Base-by-base conservation (phyloP, 768 basidiomycete species). In the Neoboletus subvelutipes region DNA sequence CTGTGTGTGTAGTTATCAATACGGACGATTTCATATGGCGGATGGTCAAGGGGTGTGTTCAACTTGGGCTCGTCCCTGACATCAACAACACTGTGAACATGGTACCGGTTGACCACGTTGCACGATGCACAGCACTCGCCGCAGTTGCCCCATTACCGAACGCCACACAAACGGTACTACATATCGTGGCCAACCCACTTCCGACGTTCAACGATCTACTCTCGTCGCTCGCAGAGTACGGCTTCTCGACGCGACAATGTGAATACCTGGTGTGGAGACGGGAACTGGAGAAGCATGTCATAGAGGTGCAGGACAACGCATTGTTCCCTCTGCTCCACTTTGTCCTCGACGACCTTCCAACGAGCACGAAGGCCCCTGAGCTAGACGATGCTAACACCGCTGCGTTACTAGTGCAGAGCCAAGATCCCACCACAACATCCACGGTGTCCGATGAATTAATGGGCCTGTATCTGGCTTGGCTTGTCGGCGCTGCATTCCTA, bases 11-110 rank as follows among this genome's bases (percentile, higher is more conserved):
- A 93, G 95, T 98, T 4, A 98, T 96, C 13, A 99, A 99, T 75
- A 98, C 97, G 34, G 96, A 99, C 64, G 97, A 99, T 71, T 99
- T 99, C 74, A 84, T 99, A 54, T 98, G 96, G 96, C 85, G 97
- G 4, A 77, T 99, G 72, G 92, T 97, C 68, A 98, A 98, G 72
- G 97, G 97, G n/a, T 98, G 94, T 68, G 81, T 98, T 37, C 97
- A 99, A 70, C 86, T 98, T n/a, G 96, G 95, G 1, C 82, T 93
- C 40, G 87, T 94, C 3, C 97, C 97, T 11, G 92, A 99, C 69
- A 98, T 99, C 73, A 94, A 97, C 78, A 99, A 99, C 74, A 89
- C 92, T 1, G 82, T 99, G 67, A 99, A 99, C 75, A 95, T 98
- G 88, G 92, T 95, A 9, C 97, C 97, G 0, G 97, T 98, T 39